phyloP scores from a whole-genome alignment of 768 basidiomycete genomes.

The Boletus insuetus region DNA sequence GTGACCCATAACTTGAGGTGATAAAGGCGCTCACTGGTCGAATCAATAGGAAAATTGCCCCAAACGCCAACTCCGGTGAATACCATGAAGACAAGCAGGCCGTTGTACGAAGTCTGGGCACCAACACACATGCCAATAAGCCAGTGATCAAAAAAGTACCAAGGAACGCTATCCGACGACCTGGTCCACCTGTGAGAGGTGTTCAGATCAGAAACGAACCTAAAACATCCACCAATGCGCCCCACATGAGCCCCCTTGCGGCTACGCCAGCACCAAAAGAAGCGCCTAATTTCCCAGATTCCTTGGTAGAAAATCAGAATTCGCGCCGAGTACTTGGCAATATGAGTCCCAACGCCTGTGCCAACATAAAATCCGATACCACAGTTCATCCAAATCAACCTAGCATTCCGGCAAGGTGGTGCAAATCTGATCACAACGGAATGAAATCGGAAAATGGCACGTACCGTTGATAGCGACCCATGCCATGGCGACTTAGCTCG shows the following conservation, averaged over 20 bases:
- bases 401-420: neutral
- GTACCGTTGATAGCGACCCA: conserved; percentile 16
- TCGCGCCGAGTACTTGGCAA: conserved; percentile 7
- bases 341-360: neutral
- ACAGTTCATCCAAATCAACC: conserved; percentile 14
- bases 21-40: too few relatives aligned
- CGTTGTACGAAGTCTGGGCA: too few relatives aligned
- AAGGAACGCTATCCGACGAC: too few relatives aligned
- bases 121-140: too few relatives aligned
- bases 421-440: neutral
- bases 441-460: neutral
- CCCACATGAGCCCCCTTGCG: conserved; percentile 10
- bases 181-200: too few relatives aligned
- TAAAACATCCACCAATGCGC: conserved; percentile 13
- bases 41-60: too few relatives aligned
- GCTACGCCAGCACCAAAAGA: conserved; percentile 1
- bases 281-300: conserved; percentile 10
- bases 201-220: too few relatives aligned
- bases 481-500: too few relatives aligned
- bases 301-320: conserved; percentile 15
- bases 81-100: too few relatives aligned
- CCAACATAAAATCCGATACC: conserved; percentile 9
- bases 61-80: too few relatives aligned
- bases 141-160: too few relatives aligned
- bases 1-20: too few relatives aligned